Evolutionary conservation across 257 asterid genomes (phyloP), one percentile per base, ranked within the genome.

Genomic region (Paraleonurus japonicus): DNA sequence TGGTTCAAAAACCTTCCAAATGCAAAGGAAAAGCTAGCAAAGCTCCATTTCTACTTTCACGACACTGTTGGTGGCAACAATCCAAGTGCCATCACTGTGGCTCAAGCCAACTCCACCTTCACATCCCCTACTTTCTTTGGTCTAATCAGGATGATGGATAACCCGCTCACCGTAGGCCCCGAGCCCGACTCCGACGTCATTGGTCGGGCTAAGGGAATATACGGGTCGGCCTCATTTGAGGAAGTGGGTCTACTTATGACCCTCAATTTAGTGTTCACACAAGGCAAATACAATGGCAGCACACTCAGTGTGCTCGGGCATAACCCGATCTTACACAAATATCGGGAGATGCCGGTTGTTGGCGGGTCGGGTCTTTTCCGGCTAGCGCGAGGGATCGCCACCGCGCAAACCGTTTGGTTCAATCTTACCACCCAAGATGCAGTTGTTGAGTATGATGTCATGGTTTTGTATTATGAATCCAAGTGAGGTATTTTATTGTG

Each of bases 161-260:
- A 81, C 59, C 75, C 78, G 4, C 32, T 84, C 4, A 81, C 80
- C 6, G 57, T 6, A 1, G 84, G 71, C 16, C 84, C 82, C 0
- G 76, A 55, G 26, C 28, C 47, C 26, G 53, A 27, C 13, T 81
- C 90, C 7, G 37, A 53, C 53, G 61, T 74, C n/a, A 23, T 83
- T n/a, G 90, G 88, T 2, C 73, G 84, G 15, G 85, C 82, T 22
- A 81, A 80, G 55, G 87, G 91, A 19, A 50, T 83, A n/a, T 69
- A 63, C 0, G 81, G 76, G n/a, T 26, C 13, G 0, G 17, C 89
- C 4, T 80, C 82, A 5, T 58, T 39, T 5, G 65, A 61, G 0
- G 83, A 77, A 10, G 0, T 62, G 0, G 28, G 78, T 9, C 48
- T 78, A 7, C 76, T 74, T 9, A 72, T 77, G 82, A 63, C 78